Conservation (phyloP, 148 eudicot species). For the Agrostemma githago region DNA sequence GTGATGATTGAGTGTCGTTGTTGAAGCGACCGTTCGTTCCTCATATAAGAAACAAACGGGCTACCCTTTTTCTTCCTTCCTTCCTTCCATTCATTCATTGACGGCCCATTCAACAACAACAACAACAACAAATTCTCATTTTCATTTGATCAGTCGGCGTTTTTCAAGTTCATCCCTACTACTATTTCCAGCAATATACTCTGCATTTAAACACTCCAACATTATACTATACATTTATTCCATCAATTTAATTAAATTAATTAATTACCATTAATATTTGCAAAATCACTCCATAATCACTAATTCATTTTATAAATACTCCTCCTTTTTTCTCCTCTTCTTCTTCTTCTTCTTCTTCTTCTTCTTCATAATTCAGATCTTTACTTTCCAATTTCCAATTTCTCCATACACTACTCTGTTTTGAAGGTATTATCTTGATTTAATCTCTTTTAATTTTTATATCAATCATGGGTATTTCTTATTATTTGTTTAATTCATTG, state of each 20-base stretch:
- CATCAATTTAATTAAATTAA: too few relatives aligned
- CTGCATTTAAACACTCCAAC: not conserved
- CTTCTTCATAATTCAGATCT: slow-evolving; percentile 4
- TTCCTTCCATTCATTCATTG: too few relatives aligned
- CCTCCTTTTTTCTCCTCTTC: not conserved
- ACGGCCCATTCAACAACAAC: too few relatives aligned
- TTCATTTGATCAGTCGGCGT: not conserved
- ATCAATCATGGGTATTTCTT: not conserved
- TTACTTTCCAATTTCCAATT: not conserved
- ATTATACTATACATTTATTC: not conserved
- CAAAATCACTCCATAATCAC: not conserved
- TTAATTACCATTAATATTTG: not conserved
- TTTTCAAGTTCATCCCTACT: not conserved
- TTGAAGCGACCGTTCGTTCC: too few relatives aligned
- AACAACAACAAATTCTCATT: too few relatives aligned
- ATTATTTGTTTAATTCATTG: not conserved
- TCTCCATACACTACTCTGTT: not conserved
- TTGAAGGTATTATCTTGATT: not conserved
- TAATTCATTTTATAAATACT: not conserved
- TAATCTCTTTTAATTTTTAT: not conserved
- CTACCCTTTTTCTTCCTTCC: too few relatives aligned
- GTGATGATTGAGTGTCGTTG: too few relatives aligned
- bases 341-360: not conserved
- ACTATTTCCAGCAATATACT: not conserved
- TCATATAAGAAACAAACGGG: too few relatives aligned